Evolutionary conservation across 768 basidiomycete species (phyloP).

Genomic region (Lactifluus piperatus): DNA sequence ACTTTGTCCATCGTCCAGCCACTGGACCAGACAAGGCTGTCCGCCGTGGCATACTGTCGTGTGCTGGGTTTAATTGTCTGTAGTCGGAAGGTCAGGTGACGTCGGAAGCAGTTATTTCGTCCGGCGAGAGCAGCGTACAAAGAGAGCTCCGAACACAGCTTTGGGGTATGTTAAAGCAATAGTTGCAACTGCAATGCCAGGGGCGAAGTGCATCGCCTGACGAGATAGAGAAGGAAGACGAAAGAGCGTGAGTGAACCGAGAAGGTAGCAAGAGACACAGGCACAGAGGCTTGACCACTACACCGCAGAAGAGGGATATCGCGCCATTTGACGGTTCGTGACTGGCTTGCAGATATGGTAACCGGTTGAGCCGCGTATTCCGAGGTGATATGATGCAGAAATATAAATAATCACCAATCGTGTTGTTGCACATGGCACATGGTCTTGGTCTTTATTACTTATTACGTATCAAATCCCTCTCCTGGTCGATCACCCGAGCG

Average conservation of each 20-base stretch:
- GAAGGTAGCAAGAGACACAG: background rate
- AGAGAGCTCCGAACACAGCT: slow-evolving; percentile 7
- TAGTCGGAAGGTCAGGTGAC: background rate
- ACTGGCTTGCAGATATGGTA: too few relatives aligned
- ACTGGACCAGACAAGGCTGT: slow-evolving; percentile 43
- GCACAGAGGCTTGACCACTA: too few relatives aligned
- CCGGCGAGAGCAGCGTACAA: background rate
- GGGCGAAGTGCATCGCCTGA: slow-evolving; percentile 1
- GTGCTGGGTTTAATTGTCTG: slow-evolving; percentile 8
- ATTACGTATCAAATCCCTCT: too few relatives aligned
- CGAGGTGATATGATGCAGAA: too few relatives aligned
- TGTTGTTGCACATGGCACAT: too few relatives aligned
- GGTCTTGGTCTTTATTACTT: too few relatives aligned
- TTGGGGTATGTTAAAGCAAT: background rate
- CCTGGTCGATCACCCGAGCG: background rate
- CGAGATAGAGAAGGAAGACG: background rate
- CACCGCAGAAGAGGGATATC: too few relatives aligned
- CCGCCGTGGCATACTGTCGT: slow-evolving; percentile 39
- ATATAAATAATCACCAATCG: too few relatives aligned
- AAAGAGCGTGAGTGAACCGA: background rate
- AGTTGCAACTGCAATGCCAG: background rate
- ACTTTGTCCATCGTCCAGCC: slow-evolving; percentile 52
- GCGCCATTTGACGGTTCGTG: too few relatives aligned
- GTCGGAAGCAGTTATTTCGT: background rate
- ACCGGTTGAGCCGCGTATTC: too few relatives aligned